A percentile compares a stretch with the other conserved stretches of the same genome.
Conservation (phyloP, 169 alveolate species). For the Cryptosporidium canis region DNA sequence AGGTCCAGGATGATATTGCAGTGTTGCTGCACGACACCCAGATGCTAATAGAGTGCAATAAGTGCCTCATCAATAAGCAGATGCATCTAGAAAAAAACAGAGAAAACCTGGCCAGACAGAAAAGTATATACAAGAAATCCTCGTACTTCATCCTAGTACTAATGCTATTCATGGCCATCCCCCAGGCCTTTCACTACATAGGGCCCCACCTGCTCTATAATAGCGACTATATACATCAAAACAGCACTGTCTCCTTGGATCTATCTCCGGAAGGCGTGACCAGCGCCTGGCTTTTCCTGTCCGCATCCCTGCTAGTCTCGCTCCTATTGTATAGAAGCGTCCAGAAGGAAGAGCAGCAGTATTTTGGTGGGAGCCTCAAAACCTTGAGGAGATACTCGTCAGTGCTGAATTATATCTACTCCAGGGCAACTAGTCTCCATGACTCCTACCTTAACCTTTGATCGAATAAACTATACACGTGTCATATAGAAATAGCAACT, state of each 20-base stretch:
- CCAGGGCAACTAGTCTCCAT: slow-evolving; percentile 16
- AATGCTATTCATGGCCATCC: not conserved
- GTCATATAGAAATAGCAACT: not conserved
- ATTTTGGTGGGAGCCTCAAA: not conserved
- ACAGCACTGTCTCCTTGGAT: not conserved
- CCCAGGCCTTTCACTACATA: not conserved
- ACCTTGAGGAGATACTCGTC: not conserved
- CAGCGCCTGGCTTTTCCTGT: not conserved
- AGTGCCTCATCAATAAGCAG: slow-evolving; percentile 5
- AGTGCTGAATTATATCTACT: not conserved
- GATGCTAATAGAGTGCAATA: not conserved
- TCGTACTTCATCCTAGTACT: not conserved
- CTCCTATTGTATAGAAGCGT: slow-evolving; percentile 19
- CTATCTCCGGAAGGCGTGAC: not conserved
- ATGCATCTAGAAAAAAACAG: slow-evolving; percentile 28
- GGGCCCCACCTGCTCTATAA: not conserved
- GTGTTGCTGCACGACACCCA: slow-evolving; percentile 1
- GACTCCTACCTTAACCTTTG: not conserved
- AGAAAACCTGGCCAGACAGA: not conserved
- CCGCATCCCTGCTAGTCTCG: not conserved
- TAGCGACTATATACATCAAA: not conserved
- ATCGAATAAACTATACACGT: not conserved
- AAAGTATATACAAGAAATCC: not conserved
- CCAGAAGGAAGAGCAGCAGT: slow-evolving; percentile 12
- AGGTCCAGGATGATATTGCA: slow-evolving; percentile 35